Conservation (phyloP, 2,329 filamentous ascomycete species). For the Annulohypoxylon truncatum region DNA sequence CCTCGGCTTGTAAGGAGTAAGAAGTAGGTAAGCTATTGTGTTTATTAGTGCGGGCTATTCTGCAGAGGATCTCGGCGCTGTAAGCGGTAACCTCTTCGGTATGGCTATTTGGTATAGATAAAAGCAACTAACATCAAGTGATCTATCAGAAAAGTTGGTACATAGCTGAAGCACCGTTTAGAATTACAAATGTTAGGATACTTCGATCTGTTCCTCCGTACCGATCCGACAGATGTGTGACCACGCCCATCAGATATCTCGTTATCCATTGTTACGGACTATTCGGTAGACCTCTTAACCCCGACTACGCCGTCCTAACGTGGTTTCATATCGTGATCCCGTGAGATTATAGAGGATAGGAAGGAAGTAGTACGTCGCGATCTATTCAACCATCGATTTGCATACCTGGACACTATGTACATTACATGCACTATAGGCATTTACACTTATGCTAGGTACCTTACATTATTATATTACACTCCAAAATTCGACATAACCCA, state of each 20-base stretch:
- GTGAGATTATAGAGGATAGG: neutral
- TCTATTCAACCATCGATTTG: neutral
- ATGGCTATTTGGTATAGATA: neutral
- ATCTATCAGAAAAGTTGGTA: neutral
- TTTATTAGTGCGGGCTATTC: neutral
- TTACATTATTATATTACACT: neutral
- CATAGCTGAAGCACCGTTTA: neutral
- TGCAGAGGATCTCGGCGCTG: neutral
- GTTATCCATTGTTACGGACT: neutral
- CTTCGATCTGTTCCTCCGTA: neutral
- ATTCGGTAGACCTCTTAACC: neutral
- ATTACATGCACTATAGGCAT: neutral
- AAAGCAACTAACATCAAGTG: neutral
- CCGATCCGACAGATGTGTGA: neutral
- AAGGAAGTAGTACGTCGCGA: neutral
- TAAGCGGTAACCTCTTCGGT: conserved; percentile 1
- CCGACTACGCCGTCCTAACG: neutral
- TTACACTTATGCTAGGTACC: neutral
- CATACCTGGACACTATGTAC: neutral
- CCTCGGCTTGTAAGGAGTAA: neutral
- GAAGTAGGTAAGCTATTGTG: neutral
- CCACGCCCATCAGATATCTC: neutral
- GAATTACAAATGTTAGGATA: neutral
- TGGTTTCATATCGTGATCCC: conserved; percentile 14
- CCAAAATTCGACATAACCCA: neutral